These are phyloP conservation scores for Gaeumannomyces tritici DNA, from an alignment of 2,329 filamentous ascomycete genomes.

Conservation along the genomic window DNA sequence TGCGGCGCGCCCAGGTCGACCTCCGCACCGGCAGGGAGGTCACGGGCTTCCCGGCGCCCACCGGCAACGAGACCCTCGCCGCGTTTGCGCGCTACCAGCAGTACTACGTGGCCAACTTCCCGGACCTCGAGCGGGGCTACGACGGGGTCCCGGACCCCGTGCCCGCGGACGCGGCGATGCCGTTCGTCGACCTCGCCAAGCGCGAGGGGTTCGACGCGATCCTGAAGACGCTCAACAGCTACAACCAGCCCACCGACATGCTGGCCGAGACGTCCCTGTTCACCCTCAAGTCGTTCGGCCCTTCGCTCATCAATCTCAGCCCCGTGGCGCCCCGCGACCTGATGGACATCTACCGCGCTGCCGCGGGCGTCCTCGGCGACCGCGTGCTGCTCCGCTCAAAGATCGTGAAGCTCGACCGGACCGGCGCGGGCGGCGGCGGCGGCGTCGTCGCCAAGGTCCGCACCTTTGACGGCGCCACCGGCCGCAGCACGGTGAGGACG, in stretches of 20 bases:
- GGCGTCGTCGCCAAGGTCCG: background rate
- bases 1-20: background rate
- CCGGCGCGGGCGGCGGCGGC: background rate
- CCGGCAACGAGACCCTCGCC: background rate
- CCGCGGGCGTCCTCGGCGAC: slow-evolving; percentile 2
- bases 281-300: slow-evolving; percentile 7
- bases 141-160: slow-evolving; percentile 5
- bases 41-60: slow-evolving; percentile 2
- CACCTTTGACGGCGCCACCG: background rate
- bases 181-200: slow-evolving; percentile 2
- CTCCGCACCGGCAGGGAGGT: slow-evolving; percentile 1
- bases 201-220: slow-evolving; percentile 2
- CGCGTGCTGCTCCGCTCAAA: slow-evolving; percentile 5
- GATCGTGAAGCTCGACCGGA: background rate
- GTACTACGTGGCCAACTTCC: slow-evolving; percentile 3
- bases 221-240: slow-evolving; percentile 5
- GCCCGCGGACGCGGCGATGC: slow-evolving; percentile 3
- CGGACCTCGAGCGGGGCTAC: slow-evolving; percentile 7
- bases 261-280: slow-evolving; percentile 3
- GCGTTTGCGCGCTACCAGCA: background rate
- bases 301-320: background rate
- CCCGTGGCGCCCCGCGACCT: slow-evolving; percentile 4
- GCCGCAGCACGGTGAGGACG: background rate
- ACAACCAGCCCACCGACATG: slow-evolving; percentile 2
- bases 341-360: slow-evolving; percentile 5